phyloP scores from a whole-genome alignment of 805 yeast species.

The Candida oleophila region DNA sequence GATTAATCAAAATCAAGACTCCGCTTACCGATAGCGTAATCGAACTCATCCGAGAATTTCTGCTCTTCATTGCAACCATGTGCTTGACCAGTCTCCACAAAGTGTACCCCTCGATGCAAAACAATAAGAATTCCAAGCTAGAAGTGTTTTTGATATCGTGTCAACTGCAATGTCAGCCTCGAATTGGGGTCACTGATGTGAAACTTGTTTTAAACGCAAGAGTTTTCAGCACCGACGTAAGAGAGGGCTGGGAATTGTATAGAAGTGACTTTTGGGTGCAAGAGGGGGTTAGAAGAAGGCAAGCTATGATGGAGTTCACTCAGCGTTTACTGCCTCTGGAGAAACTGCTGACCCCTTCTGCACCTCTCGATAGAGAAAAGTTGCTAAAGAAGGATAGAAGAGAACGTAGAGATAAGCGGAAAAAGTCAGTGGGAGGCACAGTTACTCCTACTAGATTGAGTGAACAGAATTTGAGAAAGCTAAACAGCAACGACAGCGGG shows the following conservation, averaged over 20 bases:
- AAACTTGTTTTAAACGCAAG: constrained; percentile 80
- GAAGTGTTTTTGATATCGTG: constrained; percentile 40
- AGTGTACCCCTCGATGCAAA: constrained; percentile 29
- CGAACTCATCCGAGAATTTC: constrained; percentile 37
- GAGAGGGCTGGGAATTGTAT: constrained; percentile 95
- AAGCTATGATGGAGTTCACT: constrained; percentile 30
- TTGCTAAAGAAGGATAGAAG: constrained; percentile 35
- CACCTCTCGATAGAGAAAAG: constrained; percentile 21
- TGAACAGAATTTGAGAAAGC: constrained; percentile 17
- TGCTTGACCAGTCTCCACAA: constrained; percentile 31
- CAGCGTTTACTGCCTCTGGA: not conserved
- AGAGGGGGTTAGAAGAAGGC: constrained; percentile 66
- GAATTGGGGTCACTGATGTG: constrained; percentile 71
- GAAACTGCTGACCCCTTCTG: constrained; percentile 2
- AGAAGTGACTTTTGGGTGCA: constrained; percentile 91
- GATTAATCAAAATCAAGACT: constrained; percentile 62
- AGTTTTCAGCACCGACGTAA: constrained; percentile 73
- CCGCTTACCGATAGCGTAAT: constrained; percentile 31
- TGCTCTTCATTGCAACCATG: constrained; percentile 28
- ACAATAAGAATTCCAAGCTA: constrained; percentile 30
- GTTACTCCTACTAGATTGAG: constrained; percentile 15
- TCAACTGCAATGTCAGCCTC: constrained; percentile 51
- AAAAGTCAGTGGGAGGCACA: constrained; percentile 16
- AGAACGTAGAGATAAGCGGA: constrained; percentile 41
- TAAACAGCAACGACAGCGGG: constrained; percentile 5